Evolutionary conservation across 2,329 filamentous ascomycete species (phyloP), one percentile per base, ranked within the genome.

Genomic region (Sarocladium brachiariae): DNA sequence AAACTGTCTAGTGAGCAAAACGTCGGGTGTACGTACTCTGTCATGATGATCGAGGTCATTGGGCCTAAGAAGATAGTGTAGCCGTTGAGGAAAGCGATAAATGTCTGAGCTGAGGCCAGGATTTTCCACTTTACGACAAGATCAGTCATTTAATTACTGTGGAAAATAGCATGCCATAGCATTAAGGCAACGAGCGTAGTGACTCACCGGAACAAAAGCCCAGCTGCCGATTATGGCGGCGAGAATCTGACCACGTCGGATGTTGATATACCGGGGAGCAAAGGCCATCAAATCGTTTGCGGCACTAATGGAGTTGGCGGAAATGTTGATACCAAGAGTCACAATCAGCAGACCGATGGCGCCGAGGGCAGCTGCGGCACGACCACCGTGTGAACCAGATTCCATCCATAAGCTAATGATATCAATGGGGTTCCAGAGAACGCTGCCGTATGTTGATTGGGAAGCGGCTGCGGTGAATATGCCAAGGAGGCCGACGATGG

Each of bases 51-150:
- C 1, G 75, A 74, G 0, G 79, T 78, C 52, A 86, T 81, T 0
- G 82, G 81, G 0, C 78, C 81, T 0, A 86, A 68, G 64, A 87
- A 86, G 34, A 86, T 73, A 43, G 66, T 59, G 52, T 69, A 61
- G 1, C 81, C 83, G 38, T 75, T 72, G 75, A 88, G 84, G 65
- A 87, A 87, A 38, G 76, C 74, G 3, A 84, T 65, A 56, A 86
- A 80, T 1, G 74, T 80, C 2, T 65, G 61, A 2, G 81, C 82
- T 0, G 76, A 81, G 30, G 63, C 70, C 16, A 85, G 67, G 52
- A 86, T 85, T 65, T 83, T 83, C 82, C 81, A 85, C n/a, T n/a
- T n/a, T n/a, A n/a, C n/a, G n/a, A n/a, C n/a, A n/a, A n/a, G n/a
- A n/a, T n/a, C n/a, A n/a, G n/a, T n/a, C n/a, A n/a, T n/a, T n/a